These are phyloP conservation scores for Pseudonitzschia delicatissima DNA, from an alignment of 108 stramenopile genomes.

Conservation along the genomic window DNA sequence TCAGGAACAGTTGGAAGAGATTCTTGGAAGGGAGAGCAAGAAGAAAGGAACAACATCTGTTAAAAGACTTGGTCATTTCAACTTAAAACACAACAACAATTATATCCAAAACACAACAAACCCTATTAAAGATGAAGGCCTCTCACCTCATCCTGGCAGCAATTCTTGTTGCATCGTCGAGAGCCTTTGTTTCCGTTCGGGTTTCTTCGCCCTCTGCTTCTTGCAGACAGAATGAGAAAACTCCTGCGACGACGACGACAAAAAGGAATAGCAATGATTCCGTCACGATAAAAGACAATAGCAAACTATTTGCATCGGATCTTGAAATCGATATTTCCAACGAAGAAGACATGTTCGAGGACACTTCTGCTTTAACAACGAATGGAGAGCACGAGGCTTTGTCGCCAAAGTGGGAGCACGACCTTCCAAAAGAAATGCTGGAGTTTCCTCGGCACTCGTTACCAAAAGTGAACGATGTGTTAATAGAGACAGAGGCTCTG, in stretches of 20 bases:
- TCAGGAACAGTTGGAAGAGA: no score
- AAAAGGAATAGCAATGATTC: not conserved
- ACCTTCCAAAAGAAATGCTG: conserved; percentile 16
- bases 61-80: no score
- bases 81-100: not conserved
- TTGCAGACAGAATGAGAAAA: not conserved
- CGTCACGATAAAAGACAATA: not conserved
- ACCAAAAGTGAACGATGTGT: conserved; percentile 49
- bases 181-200: not conserved
- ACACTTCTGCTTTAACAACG: not conserved
- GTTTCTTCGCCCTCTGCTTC: not conserved
- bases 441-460: conserved; percentile 60
- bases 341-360: not conserved
- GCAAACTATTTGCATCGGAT: conserved; percentile 7
- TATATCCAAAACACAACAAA: not conserved
- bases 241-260: not conserved
- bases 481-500: conserved; percentile 52
- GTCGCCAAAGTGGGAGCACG: not conserved
- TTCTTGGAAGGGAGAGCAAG: no score
- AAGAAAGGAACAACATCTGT: no score
- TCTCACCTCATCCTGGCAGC: not conserved
- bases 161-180: not conserved
- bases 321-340: conserved; percentile 22
- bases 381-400: not conserved
- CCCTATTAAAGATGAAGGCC: not conserved